Conservation (phyloP, 1,284 basidiomycete species). For the Neonothopanus nambi region DNA sequence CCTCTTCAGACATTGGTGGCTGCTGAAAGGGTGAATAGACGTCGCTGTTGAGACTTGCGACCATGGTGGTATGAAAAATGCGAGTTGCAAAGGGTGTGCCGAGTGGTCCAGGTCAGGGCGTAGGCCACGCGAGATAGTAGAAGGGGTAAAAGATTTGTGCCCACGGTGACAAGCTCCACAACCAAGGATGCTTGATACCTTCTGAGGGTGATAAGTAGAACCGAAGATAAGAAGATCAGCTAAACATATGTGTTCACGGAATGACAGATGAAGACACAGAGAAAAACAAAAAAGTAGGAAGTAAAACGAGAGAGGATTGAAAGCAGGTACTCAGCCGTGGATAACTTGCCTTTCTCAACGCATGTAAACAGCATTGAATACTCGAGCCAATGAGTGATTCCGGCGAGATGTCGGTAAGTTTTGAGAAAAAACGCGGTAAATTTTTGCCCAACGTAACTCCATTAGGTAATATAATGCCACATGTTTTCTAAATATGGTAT, state of each 20-base stretch:
- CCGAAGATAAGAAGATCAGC: slow-evolving; percentile 5
- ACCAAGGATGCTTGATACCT: not conserved
- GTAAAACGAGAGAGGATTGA: slow-evolving; percentile 2
- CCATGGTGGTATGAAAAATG: slow-evolving; percentile 39
- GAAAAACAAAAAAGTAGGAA: not conserved
- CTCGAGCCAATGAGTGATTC: slow-evolving; percentile 10
- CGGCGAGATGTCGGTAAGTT: slow-evolving; percentile 8
- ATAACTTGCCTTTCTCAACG: slow-evolving; percentile 1
- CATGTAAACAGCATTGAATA: slow-evolving; percentile 14
- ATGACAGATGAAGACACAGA: not conserved
- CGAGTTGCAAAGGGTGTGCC: not conserved
- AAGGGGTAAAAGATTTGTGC: slow-evolving; percentile 13
- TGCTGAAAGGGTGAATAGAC: slow-evolving; percentile 56
- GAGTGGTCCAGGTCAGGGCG: slow-evolving; percentile 10
- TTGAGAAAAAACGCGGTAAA: slow-evolving; percentile 7
- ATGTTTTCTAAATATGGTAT: not conserved
- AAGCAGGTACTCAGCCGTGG: slow-evolving; percentile 1
- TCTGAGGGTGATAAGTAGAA: slow-evolving; percentile 1
- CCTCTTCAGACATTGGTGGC: slow-evolving; percentile 55
- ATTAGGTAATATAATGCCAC: slow-evolving; percentile 5
- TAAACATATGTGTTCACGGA: not conserved
- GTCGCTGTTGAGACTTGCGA: slow-evolving; percentile 51
- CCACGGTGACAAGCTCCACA: slow-evolving; percentile 13
- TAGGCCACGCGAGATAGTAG: slow-evolving; percentile 14
- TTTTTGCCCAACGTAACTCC: slow-evolving; percentile 4